These are phyloP conservation scores for Cavenderia fasciculata DNA, from an alignment of 78 protist genomes.

Conservation along the genomic window DNA sequence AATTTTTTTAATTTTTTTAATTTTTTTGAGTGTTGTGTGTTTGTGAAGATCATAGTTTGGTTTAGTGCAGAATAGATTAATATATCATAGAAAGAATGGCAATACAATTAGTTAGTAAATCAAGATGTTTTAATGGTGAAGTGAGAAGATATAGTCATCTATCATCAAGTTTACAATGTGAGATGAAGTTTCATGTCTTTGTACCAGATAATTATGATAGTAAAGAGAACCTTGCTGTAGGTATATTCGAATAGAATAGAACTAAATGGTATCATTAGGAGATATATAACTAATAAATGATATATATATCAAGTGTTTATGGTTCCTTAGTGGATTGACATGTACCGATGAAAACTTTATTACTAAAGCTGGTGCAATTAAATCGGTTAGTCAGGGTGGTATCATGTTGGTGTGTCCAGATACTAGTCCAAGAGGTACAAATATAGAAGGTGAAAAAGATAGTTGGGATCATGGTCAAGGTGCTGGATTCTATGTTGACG, in stretches of 20 bases:
- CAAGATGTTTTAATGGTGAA: conserved; percentile 36
- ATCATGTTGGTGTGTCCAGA: conserved; percentile 89
- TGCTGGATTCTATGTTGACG: conserved; percentile 94
- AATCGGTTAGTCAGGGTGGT: conserved; percentile 64
- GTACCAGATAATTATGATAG: conserved; percentile 1
- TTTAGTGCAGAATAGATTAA: neutral
- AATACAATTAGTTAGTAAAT: conserved; percentile 15
- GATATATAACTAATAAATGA: neutral
- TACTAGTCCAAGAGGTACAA: conserved; percentile 91
- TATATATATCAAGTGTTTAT: conserved; percentile 18
- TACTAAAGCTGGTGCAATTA: conserved; percentile 86
- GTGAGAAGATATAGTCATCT: conserved; percentile 64
- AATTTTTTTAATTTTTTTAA: too few species aligned
- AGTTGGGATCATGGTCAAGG: conserved; percentile 87
- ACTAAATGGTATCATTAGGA: neutral
- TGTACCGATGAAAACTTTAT: conserved; percentile 93
- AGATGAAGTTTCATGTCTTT: conserved; percentile 73
- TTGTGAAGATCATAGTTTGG: too few species aligned
- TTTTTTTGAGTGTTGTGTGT: too few species aligned
- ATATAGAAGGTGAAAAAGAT: conserved; percentile 65
- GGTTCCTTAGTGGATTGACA: conserved; percentile 88
- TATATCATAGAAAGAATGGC: neutral
- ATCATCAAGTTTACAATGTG: conserved; percentile 43
- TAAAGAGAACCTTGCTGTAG: neutral
- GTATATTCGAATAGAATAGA: neutral